A percentile compares a stretch with the other conserved stretches of the same genome.
Conservation (phyloP, 2,329 filamentous ascomycete species). For the Alternaria sp. region DNA sequence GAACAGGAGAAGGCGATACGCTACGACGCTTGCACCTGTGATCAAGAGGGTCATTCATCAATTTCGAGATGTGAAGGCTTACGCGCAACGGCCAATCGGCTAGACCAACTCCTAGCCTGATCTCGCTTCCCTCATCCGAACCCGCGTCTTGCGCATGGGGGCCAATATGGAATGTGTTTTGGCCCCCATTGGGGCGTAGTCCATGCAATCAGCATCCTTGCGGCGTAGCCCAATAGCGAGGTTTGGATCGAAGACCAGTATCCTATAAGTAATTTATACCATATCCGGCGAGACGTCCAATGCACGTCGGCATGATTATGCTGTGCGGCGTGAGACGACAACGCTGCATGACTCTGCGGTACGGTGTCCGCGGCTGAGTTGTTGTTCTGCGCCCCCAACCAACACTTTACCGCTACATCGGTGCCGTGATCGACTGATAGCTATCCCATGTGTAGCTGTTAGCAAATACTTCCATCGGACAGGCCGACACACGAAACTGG, state of each 20-base stretch:
- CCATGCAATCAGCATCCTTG: background rate
- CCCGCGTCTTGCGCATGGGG: background rate
- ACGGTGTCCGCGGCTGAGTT: background rate
- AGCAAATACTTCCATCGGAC: background rate
- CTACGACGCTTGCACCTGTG: background rate
- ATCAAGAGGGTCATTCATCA: background rate
- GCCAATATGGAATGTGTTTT: background rate
- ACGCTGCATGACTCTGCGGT: background rate
- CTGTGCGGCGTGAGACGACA: background rate
- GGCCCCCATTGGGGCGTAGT: constrained; percentile 10
- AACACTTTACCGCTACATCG: background rate
- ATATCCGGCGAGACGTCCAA: background rate
- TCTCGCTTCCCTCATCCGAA: background rate
- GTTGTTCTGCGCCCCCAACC: background rate
- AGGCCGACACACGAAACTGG: background rate
- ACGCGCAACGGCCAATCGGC: background rate
- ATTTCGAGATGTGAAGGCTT: background rate
- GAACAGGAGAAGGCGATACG: background rate
- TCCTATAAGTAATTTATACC: background rate
- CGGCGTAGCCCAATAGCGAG: constrained; percentile 12
- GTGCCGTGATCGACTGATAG: background rate
- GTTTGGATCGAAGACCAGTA: background rate
- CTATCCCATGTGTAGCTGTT: background rate
- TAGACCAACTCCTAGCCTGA: background rate
- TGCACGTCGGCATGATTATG: background rate